Evolutionary conservation across 495 filamentous ascomycete species (phyloP), one percentile per base, ranked within the genome.

Genomic region (Cercophora newfieldiana): DNA sequence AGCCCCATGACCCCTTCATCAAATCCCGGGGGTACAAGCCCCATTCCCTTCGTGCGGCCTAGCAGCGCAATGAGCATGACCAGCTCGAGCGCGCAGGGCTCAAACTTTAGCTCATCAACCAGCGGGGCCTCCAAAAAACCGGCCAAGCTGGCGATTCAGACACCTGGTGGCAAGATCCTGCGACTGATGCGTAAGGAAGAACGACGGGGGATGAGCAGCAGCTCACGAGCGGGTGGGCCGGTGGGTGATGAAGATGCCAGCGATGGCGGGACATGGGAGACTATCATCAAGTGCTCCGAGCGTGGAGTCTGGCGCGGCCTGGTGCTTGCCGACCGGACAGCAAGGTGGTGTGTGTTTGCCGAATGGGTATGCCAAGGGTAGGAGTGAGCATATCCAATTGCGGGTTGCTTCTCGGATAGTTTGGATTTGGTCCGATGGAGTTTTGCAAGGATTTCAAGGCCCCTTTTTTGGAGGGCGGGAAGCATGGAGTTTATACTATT

Each of bases 341-440:
- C 94, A 8, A 83, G 95, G 66, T 99, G 95, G 95, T 98, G 96
- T 78, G 95, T 99, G 24, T 99, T 97, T 81, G 94, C 90, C 28
- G 95, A 99, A 80, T 99, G 95, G 95, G 87, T 91, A 66, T 87
- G 84, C 68, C 72, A 80, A 50, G 66, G 68, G 3, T 71, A 53
- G 3, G 37, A 2, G 2, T 5, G 12, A 14, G 37, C 21, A 30
- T 2, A 0, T 21, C n/a, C 5, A 14, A 19, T 8, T 8, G 2
- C 48, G 19, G 18, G 16, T 48, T 57, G 31, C 19, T 59, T 65
- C 12, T 49, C 22, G 8, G 31, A 53, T 30, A 18, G 12, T 26
- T 58, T 64, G 48, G 61, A 21, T 28, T 63, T 63, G 61, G 29
- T 37, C 33, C 30, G 58, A 60, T 21, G 58, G 58, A 60, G 61